A percentile compares a stretch with the other conserved stretches of the same genome.
These are phyloP conservation scores for Pittosporum tobira DNA, from an alignment of 129 eudicot genomes.

Conservation along the genomic window DNA sequence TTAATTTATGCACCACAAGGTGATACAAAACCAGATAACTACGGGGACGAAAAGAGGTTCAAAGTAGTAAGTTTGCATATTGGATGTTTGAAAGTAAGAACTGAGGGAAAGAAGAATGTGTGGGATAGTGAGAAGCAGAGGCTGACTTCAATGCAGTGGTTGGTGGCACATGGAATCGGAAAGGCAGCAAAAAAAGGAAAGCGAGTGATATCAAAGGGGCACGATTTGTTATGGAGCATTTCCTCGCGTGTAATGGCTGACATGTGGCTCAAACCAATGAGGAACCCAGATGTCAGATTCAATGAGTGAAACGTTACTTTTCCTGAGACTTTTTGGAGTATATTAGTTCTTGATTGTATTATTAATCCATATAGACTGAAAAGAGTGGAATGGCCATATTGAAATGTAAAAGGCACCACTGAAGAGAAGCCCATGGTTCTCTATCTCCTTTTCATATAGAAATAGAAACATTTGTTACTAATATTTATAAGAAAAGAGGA, in stretches of 20 bases:
- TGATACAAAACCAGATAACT: conserved; percentile 19
- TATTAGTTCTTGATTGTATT: not conserved
- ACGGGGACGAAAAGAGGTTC: conserved; percentile 52
- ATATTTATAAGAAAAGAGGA: not conserved
- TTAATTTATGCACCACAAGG: conserved; percentile 41
- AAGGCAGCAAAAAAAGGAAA: conserved; percentile 63
- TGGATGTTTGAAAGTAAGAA: conserved; percentile 67
- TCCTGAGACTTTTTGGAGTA: not conserved
- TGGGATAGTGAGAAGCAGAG: conserved; percentile 91
- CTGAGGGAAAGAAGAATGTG: conserved; percentile 38
- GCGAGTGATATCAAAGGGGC: conserved; percentile 40
- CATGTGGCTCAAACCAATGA: conserved; percentile 90
- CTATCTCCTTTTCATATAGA: not conserved
- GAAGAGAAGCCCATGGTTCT: not conserved
- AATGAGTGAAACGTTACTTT: conserved; percentile 13
- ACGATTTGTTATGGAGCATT: conserved; percentile 76
- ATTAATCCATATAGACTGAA: not conserved
- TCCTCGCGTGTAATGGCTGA: conserved; percentile 85
- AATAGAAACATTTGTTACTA: not conserved
- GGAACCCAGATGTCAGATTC: conserved; percentile 89
- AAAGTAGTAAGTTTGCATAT: conserved; percentile 53
- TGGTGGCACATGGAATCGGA: conserved; percentile 68
- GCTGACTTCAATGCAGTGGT: conserved; percentile 88
- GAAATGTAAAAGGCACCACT: not conserved
- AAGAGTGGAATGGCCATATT: not conserved